A percentile compares a stretch with the other conserved stretches of the same genome.
Conservation (phyloP, 352 stramenopile species). For the Aphanomyces stellatus region DNA sequence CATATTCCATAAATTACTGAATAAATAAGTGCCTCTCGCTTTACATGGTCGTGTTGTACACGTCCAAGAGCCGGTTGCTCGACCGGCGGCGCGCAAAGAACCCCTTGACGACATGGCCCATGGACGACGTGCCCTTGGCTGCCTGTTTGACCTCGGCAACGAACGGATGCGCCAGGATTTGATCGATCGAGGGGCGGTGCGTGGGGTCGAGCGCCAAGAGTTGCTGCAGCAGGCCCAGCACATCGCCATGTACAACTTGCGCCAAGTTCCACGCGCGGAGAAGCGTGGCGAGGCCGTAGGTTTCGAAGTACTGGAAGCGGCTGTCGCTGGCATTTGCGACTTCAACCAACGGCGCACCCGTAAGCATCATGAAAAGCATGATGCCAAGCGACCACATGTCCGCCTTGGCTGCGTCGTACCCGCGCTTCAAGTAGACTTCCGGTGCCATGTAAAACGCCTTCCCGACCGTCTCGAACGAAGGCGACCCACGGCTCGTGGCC, state of each 20-base stretch:
- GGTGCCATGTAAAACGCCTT: conserved; percentile 10
- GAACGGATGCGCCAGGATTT: conserved; percentile 74
- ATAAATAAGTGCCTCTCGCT: no score
- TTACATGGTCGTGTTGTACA: no score
- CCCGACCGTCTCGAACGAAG: not conserved
- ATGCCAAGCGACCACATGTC: conserved; percentile 23
- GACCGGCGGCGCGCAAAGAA: no score
- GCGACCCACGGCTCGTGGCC: not conserved
- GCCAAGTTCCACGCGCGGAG: not conserved
- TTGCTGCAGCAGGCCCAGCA: not conserved
- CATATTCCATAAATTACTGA: no score
- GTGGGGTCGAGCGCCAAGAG: conserved; percentile 36
- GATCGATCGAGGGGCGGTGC: conserved; percentile 54
- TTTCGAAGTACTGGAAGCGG: conserved; percentile 36
- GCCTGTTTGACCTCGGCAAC: no score
- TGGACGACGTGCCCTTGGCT: no score
- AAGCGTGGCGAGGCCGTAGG: conserved; percentile 16
- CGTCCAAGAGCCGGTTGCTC: no score
- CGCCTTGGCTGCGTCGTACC: not conserved
- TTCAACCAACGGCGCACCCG: conserved; percentile 39
- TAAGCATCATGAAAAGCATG: conserved; percentile 55
- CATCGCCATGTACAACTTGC: not conserved
- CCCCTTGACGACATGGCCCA: no score
- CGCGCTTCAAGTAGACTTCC: not conserved
- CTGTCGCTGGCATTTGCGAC: conserved; percentile 31